Conservation (phyloP, 164 flowering plant species). For the Chimonanthus salicifolius region DNA sequence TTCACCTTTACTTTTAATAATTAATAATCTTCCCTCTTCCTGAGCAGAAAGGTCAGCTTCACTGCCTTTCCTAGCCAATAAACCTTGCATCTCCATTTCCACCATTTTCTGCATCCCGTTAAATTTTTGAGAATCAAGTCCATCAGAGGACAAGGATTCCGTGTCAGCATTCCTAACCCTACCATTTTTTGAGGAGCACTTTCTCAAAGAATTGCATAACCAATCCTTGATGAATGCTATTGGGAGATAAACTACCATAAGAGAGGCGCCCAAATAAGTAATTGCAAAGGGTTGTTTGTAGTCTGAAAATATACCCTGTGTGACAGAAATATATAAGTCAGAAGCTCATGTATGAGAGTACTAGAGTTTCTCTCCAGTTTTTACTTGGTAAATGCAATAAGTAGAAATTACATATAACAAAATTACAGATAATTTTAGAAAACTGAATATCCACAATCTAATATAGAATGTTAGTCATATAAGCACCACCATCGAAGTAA, state of each 20-base stretch:
- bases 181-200: constrained; percentile 45
- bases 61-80: constrained; percentile 62
- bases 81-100: constrained; percentile 58
- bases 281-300: constrained; percentile 96
- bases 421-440: neutral
- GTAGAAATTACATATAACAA: neutral
- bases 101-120: constrained; percentile 38
- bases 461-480: neutral
- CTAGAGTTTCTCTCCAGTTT: neutral
- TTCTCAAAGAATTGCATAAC: constrained; percentile 45
- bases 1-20: constrained; percentile 41
- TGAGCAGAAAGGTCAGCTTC: constrained; percentile 46
- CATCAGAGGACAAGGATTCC: constrained; percentile 29
- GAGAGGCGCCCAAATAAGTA: constrained; percentile 96
- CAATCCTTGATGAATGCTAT: constrained; percentile 86
- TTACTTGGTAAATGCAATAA: neutral
- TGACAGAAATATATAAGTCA: constrained; percentile 3
- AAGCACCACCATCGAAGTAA: no score
- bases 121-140: constrained; percentile 38
- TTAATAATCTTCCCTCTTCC: constrained; percentile 56
- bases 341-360: neutral
- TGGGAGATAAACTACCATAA: constrained; percentile 91
- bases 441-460: neutral
- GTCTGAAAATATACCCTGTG: constrained; percentile 69
- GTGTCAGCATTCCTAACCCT: constrained; percentile 39